phyloP scores from a whole-genome alignment of 2,329 filamentous ascomycete genomes.

The Exutisphaerella laricina region DNA sequence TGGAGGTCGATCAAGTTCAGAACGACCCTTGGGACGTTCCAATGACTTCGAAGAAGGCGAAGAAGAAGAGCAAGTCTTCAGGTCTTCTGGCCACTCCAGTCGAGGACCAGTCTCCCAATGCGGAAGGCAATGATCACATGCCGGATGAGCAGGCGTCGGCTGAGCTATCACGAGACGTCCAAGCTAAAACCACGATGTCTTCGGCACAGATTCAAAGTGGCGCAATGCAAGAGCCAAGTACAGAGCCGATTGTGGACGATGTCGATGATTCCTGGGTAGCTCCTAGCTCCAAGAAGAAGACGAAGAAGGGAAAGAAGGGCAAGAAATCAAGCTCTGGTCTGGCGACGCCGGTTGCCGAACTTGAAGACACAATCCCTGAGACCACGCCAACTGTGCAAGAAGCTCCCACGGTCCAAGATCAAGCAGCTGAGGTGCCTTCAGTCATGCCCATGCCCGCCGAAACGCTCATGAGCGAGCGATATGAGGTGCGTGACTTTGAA shows the following conservation, averaged over 20 bases:
- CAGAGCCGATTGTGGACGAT: background rate
- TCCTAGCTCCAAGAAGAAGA: slow-evolving; percentile 6
- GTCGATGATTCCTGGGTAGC: background rate
- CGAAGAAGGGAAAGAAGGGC: slow-evolving; percentile 32
- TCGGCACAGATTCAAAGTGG: too few species aligned
- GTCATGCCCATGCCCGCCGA: background rate
- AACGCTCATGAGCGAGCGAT: background rate
- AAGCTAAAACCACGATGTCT: too few species aligned
- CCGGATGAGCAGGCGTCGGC: background rate
- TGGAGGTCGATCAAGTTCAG: background rate
- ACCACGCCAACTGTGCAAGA: background rate
- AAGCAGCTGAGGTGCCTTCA: background rate
- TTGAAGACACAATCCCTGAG: background rate
- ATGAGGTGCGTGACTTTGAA: background rate
- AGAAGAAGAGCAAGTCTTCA: slow-evolving; percentile 32
- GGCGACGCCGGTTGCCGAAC: background rate
- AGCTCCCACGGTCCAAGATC: background rate
- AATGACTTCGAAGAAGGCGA: slow-evolving; percentile 20
- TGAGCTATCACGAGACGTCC: background rate
- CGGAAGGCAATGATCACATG: background rate
- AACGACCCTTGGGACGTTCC: slow-evolving; percentile 10
- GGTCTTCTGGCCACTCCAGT: too few species aligned
- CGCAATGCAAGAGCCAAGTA: too few species aligned
- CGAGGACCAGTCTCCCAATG: too few species aligned
- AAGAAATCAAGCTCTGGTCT: slow-evolving; percentile 15